A percentile compares a stretch with the other conserved stretches of the same genome.
Conservation (phyloP, 225 moss, liverwort and hornwort genomes). For the Ulota crispa region DNA sequence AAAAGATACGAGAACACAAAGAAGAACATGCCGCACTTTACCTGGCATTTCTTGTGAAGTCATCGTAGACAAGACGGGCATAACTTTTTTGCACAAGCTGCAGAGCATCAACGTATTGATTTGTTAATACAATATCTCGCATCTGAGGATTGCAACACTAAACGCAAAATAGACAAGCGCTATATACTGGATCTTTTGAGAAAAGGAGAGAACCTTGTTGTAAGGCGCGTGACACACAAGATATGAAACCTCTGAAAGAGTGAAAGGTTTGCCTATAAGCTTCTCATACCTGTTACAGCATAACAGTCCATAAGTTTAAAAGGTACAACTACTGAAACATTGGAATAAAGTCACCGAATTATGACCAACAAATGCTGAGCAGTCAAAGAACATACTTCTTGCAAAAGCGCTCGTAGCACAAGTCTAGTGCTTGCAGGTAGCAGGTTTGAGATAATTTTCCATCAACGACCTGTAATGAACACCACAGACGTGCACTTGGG, state of each 20-base stretch:
- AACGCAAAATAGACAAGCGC: neutral
- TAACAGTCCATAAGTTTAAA: neutral
- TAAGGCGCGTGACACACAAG: conserved; percentile 93
- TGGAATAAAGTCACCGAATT: neutral
- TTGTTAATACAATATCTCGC: neutral
- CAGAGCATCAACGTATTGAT: conserved; percentile 17
- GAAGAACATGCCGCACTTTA: conserved; percentile 12
- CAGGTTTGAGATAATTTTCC: conserved; percentile 88
- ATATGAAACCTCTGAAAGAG: conserved; percentile 67
- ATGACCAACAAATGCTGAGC: neutral
- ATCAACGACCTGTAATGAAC: conserved; percentile 71
- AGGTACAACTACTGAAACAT: neutral
- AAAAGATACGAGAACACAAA: neutral
- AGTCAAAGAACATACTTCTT: conserved; percentile 58
- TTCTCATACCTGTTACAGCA: conserved; percentile 64
- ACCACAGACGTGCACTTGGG: neutral
- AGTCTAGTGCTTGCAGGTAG: conserved; percentile 86
- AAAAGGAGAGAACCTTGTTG: conserved; percentile 64
- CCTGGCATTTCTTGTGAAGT: conserved; percentile 71
- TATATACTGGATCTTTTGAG: neutral
- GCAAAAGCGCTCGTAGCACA: conserved; percentile 82
- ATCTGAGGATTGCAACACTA: conserved; percentile 4
- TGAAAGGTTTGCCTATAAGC: conserved; percentile 67
- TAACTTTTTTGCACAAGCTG: conserved; percentile 98
- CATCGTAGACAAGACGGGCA: conserved; percentile 84